These are phyloP conservation scores for Colletotrichum truncatum DNA, from an alignment of 2,329 filamentous ascomycete species.

Conservation along the genomic window DNA sequence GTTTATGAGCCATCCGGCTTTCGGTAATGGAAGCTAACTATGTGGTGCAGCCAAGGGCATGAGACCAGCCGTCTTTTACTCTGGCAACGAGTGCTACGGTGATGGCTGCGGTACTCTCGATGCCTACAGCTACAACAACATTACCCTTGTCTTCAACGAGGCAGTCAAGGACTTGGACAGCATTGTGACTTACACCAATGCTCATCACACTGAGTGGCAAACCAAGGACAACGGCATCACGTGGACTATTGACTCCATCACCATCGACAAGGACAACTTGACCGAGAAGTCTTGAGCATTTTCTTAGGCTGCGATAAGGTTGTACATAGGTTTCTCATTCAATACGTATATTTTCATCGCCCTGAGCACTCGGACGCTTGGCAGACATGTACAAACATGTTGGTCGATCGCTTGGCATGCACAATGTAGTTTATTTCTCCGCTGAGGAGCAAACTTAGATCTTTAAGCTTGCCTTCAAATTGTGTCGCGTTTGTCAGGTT, in stretches of 20 bases:
- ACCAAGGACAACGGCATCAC: conserved; percentile 16
- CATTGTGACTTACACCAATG: conserved; percentile 16
- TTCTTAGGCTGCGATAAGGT: too few species aligned
- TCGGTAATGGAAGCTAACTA: background rate
- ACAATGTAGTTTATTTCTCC: too few species aligned
- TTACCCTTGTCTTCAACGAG: conserved; percentile 18
- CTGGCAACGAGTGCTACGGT: conserved; percentile 20
- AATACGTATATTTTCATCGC: background rate
- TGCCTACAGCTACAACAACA: conserved; percentile 14
- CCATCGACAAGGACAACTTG: conserved; percentile 15
- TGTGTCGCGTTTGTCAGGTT: too few species aligned
- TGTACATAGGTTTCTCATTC: background rate
- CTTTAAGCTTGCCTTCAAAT: too few species aligned
- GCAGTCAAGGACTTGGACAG: background rate
- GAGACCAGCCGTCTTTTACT: conserved; percentile 16
- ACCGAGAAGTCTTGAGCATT: background rate
- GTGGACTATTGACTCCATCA: conserved; percentile 11
- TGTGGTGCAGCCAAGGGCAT: conserved; percentile 7
- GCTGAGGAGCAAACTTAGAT: too few species aligned
- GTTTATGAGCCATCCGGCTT: background rate
- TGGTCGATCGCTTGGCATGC: too few species aligned
- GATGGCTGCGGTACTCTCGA: conserved; percentile 6
- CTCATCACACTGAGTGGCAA: conserved; percentile 12
- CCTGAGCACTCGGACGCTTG: background rate
- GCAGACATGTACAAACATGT: background rate